Base-by-base conservation (phyloP, 2,329 filamentous ascomycete genomes). In the Penicillium janthinellum region DNA sequence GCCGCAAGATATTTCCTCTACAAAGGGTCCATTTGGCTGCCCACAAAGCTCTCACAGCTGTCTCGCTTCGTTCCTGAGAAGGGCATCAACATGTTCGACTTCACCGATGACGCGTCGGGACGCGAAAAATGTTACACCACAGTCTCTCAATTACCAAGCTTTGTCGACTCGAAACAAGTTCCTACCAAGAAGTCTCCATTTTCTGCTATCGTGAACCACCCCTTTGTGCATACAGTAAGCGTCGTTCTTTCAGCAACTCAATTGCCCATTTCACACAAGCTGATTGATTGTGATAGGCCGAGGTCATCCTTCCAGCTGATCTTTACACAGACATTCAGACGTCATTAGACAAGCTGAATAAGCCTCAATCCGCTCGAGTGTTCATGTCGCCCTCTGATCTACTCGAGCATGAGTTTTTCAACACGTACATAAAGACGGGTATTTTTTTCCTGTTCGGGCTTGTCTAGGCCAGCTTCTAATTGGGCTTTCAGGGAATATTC, bases 401-500 rank as follows among this genome's bases (percentile, higher is more conserved):
- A 5, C 73, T 98, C 0, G 83, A 89, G 37, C 85, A 86, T 1
- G 84, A 88, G 0, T 96, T 97, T 69, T 92, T 96, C 70, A 89
- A 85, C n/a, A 82, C 87, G 45, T 93, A 96, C 71, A 88, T 98
- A 66, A 96, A 96, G 75, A 84, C 83, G 60, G 90, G 90, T 90
- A 78, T 22, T 28, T 22, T 22, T 6, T 25, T 51, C 20, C 38
- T 37, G n/a, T 5, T n/a, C 25, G 6, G 6, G 20, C 11, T 11
- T 11, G 17, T 25, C 22, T 12, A 28, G 22, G 35, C 3, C 42
- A 12, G n/a, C 25, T 55, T 61, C 41, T 61, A 22, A 55, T 14
- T 28, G 28, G 51, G 7, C 22, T 41, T 38, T 2, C 60, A 92
- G 91, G 91, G 5, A 88, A 92, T 71, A 80, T 96, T 51, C 75